Conservation (phyloP, 176 grass and related monocot genomes). For the Eleusine coracana region DNA sequence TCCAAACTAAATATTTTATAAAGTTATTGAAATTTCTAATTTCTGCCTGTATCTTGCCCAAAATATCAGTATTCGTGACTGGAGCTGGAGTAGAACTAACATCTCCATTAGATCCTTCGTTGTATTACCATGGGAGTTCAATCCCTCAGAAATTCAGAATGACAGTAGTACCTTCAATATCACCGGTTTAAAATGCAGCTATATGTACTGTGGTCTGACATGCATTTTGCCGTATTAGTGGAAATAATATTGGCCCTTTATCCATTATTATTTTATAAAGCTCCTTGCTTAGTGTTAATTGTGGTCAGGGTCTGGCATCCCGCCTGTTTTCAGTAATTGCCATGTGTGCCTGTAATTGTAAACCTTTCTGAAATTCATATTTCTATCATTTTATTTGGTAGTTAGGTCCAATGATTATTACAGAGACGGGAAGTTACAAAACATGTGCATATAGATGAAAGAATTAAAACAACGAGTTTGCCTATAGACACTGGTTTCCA, state of each 20-base stretch:
- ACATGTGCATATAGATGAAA: no score
- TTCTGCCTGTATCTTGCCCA: not conserved
- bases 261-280: not conserved
- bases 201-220: not conserved
- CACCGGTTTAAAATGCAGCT: no score
- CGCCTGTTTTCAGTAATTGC: no score
- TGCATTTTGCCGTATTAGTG: constrained; percentile 10
- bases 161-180: no score
- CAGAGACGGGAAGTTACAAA: not conserved
- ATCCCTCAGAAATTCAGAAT: not conserved
- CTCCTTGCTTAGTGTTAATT: not conserved
- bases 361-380: constrained; percentile 14
- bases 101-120: not conserved
- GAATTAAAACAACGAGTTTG: not conserved
- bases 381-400: constrained; percentile 6
- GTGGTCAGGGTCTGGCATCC: no score
- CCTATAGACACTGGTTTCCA: not conserved
- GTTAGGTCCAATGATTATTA: constrained; percentile 6
- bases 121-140: not conserved
- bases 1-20: not conserved
- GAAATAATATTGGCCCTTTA: constrained; percentile 7
- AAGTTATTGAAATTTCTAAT: not conserved
- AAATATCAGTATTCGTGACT: not conserved
- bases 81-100: not conserved
- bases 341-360: not conserved